Conservation (phyloP, 306 rosid genomes). For the Fagus sylvatica region DNA sequence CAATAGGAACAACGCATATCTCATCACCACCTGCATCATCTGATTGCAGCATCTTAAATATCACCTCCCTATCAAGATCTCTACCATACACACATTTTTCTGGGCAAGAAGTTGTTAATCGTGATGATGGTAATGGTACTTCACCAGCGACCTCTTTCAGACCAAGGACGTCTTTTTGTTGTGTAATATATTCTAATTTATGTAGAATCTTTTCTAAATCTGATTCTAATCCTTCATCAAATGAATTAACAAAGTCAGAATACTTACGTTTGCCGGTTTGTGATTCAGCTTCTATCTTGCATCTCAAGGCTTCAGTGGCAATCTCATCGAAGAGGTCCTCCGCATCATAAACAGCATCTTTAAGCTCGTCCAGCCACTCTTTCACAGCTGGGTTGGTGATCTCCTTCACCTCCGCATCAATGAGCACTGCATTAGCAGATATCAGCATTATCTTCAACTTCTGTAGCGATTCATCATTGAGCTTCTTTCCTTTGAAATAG, state of each 20-base stretch:
- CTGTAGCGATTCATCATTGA: not conserved
- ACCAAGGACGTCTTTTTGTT: not conserved
- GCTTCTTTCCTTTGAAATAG: not conserved
- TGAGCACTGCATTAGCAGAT: not conserved
- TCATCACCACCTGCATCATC: not conserved
- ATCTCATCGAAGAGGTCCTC: slow-evolving; percentile 29
- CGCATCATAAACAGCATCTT: slow-evolving; percentile 18
- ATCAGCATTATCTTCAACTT: not conserved
- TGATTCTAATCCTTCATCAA: not conserved
- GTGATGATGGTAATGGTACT: not conserved
- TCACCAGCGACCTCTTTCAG: slow-evolving; percentile 3
- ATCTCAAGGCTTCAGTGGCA: not conserved
- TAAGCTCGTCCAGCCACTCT: slow-evolving; percentile 26
- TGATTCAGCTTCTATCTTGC: slow-evolving; percentile 6
- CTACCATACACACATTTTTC: slow-evolving; percentile 25
- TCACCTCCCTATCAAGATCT: slow-evolving; percentile 1
- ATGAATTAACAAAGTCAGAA: not conserved
- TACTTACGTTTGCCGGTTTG: not conserved
- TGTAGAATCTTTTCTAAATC: not conserved
- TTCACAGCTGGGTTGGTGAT: slow-evolving; percentile 10
- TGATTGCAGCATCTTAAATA: slow-evolving; percentile 1
- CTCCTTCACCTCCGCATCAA: slow-evolving; percentile 26
- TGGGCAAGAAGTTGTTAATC: not conserved
- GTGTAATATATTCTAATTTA: not conserved
- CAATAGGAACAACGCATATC: slow-evolving; percentile 8